Conservation (phyloP, 2,329 filamentous ascomycete species). For the Curvularia eragrostidis region DNA sequence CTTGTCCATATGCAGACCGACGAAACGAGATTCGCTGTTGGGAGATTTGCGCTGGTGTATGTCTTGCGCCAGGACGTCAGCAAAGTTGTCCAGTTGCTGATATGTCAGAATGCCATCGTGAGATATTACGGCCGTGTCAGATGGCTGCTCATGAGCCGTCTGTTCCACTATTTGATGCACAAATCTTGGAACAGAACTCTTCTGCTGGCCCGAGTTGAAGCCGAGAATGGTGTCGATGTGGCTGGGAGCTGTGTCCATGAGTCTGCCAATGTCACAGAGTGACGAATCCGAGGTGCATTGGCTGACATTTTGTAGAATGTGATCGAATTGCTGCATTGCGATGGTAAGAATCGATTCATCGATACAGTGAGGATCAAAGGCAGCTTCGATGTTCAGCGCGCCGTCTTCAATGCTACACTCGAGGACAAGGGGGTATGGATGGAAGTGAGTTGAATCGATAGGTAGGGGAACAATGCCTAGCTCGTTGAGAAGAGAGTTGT, state of each 20-base stretch:
- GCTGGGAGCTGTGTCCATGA: background rate
- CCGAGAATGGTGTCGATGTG: background rate
- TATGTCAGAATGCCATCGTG: background rate
- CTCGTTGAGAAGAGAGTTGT: background rate
- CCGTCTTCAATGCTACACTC: background rate
- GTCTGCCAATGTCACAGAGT: background rate
- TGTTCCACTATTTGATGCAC: constrained; percentile 1
- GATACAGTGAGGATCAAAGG: background rate
- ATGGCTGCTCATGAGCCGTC: background rate
- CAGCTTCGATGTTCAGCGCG: background rate
- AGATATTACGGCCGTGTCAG: background rate
- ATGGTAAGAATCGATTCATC: background rate
- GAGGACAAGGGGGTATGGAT: background rate
- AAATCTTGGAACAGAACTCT: background rate
- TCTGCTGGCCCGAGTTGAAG: background rate
- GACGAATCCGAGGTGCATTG: background rate
- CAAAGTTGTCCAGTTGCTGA: background rate
- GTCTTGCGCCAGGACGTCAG: background rate
- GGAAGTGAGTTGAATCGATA: background rate
- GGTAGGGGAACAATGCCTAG: background rate
- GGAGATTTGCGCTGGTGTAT: background rate
- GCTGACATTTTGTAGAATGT: constrained; percentile 1
- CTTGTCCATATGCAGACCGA: background rate
- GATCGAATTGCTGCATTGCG: background rate
- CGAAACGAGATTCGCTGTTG: background rate